A percentile compares a stretch with the other conserved stretches of the same genome.
Conservation (phyloP, 805 yeast species). For the Blastobotrys attinorum region DNA sequence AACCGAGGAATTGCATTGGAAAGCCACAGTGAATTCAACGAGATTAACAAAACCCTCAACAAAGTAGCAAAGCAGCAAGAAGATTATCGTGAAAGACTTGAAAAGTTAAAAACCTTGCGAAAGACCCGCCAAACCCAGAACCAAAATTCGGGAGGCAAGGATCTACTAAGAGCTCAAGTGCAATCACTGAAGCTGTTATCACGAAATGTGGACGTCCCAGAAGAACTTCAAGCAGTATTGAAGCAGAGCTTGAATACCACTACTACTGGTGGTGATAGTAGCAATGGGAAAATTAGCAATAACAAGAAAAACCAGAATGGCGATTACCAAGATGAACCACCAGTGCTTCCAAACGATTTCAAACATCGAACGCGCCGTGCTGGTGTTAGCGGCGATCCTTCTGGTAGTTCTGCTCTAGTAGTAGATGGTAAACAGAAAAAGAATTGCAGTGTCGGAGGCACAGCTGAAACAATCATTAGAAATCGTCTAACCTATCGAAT, state of each 20-base stretch:
- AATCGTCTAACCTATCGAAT: constrained; percentile 35
- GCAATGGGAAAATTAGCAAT: not conserved
- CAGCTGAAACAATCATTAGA: constrained; percentile 38
- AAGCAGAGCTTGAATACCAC: constrained; percentile 14
- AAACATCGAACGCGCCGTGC: not conserved
- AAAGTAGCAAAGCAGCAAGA: constrained; percentile 24
- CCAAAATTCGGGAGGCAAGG: constrained; percentile 27
- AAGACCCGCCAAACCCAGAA: not conserved
- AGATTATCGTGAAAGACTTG: constrained; percentile 18
- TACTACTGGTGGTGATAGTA: constrained; percentile 3
- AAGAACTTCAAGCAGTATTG: constrained; percentile 39
- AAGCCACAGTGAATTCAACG: constrained; percentile 26
- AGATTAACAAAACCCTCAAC: constrained; percentile 23
- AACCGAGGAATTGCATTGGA: constrained; percentile 21
- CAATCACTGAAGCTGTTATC: constrained; percentile 60
- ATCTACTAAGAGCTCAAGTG: constrained; percentile 57
- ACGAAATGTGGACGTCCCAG: constrained; percentile 49
- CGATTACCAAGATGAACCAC: not conserved
- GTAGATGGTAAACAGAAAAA: not conserved
- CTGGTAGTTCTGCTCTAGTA: no score
- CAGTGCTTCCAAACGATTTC: no score
- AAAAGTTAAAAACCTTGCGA: constrained; percentile 14
- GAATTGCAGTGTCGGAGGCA: constrained; percentile 15
- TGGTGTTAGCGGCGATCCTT: not conserved
- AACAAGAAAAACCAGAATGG: not conserved